Evolutionary conservation across 2,329 filamentous ascomycete species (phyloP), one percentile per base, ranked within the genome.

Genomic region (Epichloe hybrida): DNA sequence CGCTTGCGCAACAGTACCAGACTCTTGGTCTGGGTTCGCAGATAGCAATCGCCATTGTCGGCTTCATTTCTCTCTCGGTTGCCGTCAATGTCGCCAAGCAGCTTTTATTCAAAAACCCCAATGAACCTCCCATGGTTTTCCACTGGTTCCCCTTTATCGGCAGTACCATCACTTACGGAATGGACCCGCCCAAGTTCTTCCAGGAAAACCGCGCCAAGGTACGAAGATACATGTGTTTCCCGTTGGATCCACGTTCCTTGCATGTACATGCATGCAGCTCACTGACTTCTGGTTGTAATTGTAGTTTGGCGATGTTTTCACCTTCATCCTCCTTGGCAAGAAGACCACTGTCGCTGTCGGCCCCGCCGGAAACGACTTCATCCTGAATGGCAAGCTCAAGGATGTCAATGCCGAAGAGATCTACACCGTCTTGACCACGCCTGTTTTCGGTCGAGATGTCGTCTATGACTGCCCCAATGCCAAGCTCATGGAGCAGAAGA

Each of bases 401-500:
- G 88, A 95, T 62, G 83, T 95, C 60, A 89, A 85, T 64, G 89
- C 89, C 37, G 89, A 95, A 69, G 88, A 95, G 61, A 86, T 95
- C 56, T 95, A 95, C 70, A 84, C 80, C 50, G 84, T 86, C 51
- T 75, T 95, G 54, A 82, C 79, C 6, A 81, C 78, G 21, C 79
- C 79, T 23, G 79, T 82, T 46, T 95, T 95, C 64, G 88, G 88
- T 58, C 82, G 80, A 60, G 84, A 90, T 69, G 88, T 95, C 27
- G 86, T 94, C 50, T 95, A 94, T 64, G 88, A 94, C 66, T 93
- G 88, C 69, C 87, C 88, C 41, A 94, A 94, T 65, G 76, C 87
- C 52, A 94, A 94, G 70, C 78, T 95, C 63, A 94, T 95, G 88
- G 88, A 95, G 72, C 88, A 95, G 74, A 95, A 95, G 75, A 93